phyloP scores from a whole-genome alignment of 345 rosid species.

The Fremontodendron californicum region DNA sequence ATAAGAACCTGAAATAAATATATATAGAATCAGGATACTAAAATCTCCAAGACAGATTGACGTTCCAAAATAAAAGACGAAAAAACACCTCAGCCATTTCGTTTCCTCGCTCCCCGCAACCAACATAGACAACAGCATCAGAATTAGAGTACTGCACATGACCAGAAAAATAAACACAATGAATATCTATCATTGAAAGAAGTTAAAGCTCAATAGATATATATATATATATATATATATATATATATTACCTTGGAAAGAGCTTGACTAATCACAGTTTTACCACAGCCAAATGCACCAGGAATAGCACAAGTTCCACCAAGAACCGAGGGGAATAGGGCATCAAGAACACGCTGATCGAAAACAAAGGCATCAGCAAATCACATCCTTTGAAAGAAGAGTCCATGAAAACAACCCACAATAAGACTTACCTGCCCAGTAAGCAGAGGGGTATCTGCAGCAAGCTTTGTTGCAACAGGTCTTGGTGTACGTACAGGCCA shows the following conservation, averaged over 20 bases:
- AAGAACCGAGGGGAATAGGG: constrained; percentile 98
- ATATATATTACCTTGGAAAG: constrained; percentile 78
- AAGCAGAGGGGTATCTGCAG: constrained; percentile 97
- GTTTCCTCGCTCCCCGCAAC: constrained; percentile 98
- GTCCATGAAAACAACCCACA: neutral
- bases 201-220: neutral
- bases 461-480: constrained; percentile 98
- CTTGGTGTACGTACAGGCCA: constrained; percentile 99
- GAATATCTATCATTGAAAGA: constrained; percentile 8
- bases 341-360: constrained; percentile 94
- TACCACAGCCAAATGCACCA: constrained; percentile 99
- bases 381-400: neutral
- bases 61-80: neutral
- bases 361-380: constrained; percentile 26
- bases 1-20: constrained; percentile 69
- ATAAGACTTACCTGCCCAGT: constrained; percentile 73
- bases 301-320: constrained; percentile 99
- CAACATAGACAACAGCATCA: constrained; percentile 95
- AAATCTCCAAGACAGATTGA: constrained; percentile 6
- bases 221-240: no score
- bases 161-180: constrained; percentile 13
- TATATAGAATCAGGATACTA: neutral
- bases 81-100: constrained; percentile 94
- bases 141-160: constrained; percentile 91
- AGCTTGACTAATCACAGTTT: constrained; percentile 99